A percentile compares a stretch with the other conserved stretches of the same genome.
Conservation (phyloP, 371 early-diverging fungal genomes). For the Nematocida parisii region DNA sequence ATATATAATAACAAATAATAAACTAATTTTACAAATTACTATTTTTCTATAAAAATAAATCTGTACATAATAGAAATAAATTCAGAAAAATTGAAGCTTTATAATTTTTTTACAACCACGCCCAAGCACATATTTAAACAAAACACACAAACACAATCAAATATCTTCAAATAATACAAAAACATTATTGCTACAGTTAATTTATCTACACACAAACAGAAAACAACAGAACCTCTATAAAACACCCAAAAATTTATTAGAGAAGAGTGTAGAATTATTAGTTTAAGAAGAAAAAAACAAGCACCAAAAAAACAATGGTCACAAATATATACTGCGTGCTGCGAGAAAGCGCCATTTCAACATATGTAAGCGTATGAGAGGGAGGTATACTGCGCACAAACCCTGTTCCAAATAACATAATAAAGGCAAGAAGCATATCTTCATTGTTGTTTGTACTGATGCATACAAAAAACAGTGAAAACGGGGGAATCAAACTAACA, state of each 20-base stretch:
- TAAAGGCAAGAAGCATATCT: conserved; percentile 29
- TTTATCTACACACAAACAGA: too few species aligned
- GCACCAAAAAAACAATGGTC: conserved; percentile 1
- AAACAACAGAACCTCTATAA: too few species aligned
- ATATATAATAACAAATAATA: conserved; percentile 30
- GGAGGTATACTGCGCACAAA: not conserved
- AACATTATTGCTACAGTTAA: too few species aligned
- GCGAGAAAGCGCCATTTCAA: conserved; percentile 22
- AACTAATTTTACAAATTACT: not conserved
- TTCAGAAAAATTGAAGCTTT: not conserved
- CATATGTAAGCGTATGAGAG: not conserved
- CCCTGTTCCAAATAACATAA: conserved; percentile 33
- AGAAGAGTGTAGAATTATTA: not conserved
- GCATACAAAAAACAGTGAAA: conserved; percentile 46
- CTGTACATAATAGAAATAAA: not conserved
- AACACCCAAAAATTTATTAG: too few species aligned
- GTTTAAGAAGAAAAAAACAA: not conserved
- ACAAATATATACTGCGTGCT: conserved; percentile 33
- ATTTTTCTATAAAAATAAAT: not conserved
- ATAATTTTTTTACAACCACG: too few species aligned
- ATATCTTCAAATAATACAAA: too few species aligned
- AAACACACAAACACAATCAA: too few species aligned
- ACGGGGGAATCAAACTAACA: conserved; percentile 3
- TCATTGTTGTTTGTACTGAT: conserved; percentile 33
- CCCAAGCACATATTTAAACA: too few species aligned